Conservation (phyloP, 768 basidiomycete genomes). For the Gloeopeniophorella convolvens region DNA sequence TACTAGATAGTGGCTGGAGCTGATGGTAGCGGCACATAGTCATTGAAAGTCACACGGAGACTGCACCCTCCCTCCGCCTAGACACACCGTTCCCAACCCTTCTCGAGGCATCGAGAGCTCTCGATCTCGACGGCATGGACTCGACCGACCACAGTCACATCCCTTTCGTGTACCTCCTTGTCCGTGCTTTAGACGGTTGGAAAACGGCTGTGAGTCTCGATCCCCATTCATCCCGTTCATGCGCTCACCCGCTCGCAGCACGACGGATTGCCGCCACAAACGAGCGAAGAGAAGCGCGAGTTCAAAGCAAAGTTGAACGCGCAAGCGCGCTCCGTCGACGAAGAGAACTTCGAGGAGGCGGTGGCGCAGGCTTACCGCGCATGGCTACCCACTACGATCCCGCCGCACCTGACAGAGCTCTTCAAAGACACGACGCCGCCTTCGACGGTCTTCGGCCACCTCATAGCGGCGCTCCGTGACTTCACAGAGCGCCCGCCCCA, state of each 20-base stretch:
- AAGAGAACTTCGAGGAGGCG: conserved; percentile 98
- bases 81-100: conserved; percentile 85
- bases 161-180: conserved; percentile 85
- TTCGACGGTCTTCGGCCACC: conserved; percentile 25
- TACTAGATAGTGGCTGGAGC: neutral
- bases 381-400: conserved; percentile 53
- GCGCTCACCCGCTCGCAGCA: conserved; percentile 41
- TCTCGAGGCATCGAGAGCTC: conserved; percentile 57
- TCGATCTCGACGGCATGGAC: conserved; percentile 78
- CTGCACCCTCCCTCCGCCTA: conserved; percentile 68
- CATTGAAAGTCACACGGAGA: conserved; percentile 83
- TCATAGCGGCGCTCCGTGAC: conserved; percentile 58
- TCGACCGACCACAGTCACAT: conserved; percentile 85
- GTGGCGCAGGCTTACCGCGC: conserved; percentile 79
- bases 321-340: conserved; percentile 71
- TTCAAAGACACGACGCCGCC: conserved; percentile 1
- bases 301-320: conserved; percentile 66
- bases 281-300: conserved; percentile 56
- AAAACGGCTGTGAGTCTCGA: conserved; percentile 53
- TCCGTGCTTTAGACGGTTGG: conserved; percentile 80
- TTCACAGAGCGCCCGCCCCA: conserved; percentile 53
- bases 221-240: neutral
- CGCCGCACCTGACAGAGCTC: conserved; percentile 17
- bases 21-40: conserved; percentile 39
- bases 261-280: conserved; percentile 50